phyloP scores from a whole-genome alignment of 768 basidiomycete species.

The Amylocystis lapponica region DNA sequence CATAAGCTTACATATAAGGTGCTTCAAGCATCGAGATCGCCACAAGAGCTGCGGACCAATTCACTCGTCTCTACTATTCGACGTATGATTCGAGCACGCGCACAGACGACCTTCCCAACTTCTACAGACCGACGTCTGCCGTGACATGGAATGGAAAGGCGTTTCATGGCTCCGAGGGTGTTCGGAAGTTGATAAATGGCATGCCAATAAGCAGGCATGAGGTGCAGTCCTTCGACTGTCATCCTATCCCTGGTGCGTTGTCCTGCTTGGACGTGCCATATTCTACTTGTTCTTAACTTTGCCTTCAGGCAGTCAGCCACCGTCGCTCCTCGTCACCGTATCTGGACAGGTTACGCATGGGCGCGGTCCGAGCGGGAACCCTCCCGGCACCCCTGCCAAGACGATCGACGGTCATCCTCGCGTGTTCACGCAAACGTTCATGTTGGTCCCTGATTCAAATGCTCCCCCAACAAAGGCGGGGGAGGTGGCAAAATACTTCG shows the following conservation, averaged over 20 bases:
- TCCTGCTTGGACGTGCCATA: no score
- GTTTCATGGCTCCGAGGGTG: constrained; percentile 64
- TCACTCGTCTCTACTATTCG: constrained; percentile 76
- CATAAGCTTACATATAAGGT: background rate
- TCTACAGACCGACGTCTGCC: constrained; percentile 73
- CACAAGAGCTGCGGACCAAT: constrained; percentile 76
- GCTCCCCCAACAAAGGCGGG: constrained; percentile 59
- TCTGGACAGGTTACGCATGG: constrained; percentile 78
- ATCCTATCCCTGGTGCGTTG: constrained; percentile 72
- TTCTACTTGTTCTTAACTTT: background rate
- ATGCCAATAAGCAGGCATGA: constrained; percentile 84
- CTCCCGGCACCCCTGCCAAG: constrained; percentile 38
- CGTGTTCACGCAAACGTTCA: constrained; percentile 84
- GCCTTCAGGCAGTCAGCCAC: constrained; percentile 61
- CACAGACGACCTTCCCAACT: constrained; percentile 69
- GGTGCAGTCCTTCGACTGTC: constrained; percentile 84
- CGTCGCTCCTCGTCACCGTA: constrained; percentile 72
- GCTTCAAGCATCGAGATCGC: constrained; percentile 73
- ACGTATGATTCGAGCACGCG: constrained; percentile 80
- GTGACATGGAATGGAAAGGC: constrained; percentile 85
- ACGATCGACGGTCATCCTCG: constrained; percentile 72
- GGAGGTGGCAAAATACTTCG: constrained; percentile 77
- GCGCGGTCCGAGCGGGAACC: constrained; percentile 52
- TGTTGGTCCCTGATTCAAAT: constrained; percentile 71
- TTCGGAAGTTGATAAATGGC: constrained; percentile 57